These are phyloP conservation scores for Microascus cirrosus DNA, from an alignment of 2,329 filamentous ascomycete species.

Conservation along the genomic window DNA sequence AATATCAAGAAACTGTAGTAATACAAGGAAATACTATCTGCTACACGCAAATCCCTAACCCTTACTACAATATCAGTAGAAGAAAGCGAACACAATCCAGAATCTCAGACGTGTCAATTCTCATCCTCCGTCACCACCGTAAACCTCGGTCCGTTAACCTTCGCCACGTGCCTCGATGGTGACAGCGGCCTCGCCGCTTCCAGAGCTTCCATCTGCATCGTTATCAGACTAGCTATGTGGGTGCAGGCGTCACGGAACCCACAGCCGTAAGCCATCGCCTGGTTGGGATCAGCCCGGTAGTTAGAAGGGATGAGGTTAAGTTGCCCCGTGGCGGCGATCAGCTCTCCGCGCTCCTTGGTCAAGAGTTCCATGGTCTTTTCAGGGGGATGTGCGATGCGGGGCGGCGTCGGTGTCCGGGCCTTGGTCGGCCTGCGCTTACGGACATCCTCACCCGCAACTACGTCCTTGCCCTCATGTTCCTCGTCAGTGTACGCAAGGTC, in stretches of 20 bases:
- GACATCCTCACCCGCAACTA: background rate
- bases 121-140: background rate
- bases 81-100: background rate
- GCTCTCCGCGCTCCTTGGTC: background rate
- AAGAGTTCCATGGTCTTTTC: background rate
- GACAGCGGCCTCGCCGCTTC: background rate
- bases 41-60: background rate
- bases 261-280: background rate
- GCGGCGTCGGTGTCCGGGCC: background rate
- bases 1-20: too few relatives aligned
- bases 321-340: background rate
- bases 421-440: background rate
- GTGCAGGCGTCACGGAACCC: constrained; percentile 1
- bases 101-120: background rate
- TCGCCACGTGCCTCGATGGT: background rate
- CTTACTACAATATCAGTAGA: background rate
- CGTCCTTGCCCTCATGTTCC: background rate
- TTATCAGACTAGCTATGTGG: background rate
- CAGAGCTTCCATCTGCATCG: background rate
- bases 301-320: background rate
- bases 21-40: too few relatives aligned
- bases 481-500: background rate
- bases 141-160: constrained; percentile 1
- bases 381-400: background rate
- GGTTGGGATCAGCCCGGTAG: background rate